Percentiles rank a stretch among this genome's conserved stretches.
Evolutionary conservation across 306 rosid species (phyloP).

Genomic region (Canavalia gladiata): DNA sequence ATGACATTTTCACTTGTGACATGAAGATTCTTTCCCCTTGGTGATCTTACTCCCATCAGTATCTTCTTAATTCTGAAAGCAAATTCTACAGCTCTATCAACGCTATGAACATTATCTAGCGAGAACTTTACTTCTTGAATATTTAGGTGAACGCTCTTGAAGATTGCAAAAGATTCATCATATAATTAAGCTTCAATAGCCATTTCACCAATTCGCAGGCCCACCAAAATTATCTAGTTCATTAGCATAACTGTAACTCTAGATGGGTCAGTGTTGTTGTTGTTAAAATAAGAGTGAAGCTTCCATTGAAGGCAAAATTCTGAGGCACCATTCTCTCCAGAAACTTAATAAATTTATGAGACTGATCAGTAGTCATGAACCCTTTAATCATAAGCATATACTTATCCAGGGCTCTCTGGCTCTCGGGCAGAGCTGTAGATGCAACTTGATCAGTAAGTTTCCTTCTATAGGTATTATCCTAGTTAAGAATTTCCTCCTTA

Average conservation of each 20-base stretch:
- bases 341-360: conserved; percentile 97
- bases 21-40: conserved; percentile 77
- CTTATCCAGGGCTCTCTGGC: conserved; percentile 98
- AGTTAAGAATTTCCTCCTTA: conserved; percentile 80
- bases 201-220: conserved; percentile 90
- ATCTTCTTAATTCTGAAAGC: conserved; percentile 98
- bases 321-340: conserved; percentile 62
- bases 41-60: conserved; percentile 99
- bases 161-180: conserved; percentile 94
- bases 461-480: conserved; percentile 89
- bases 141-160: conserved; percentile 95
- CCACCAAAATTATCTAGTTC: conserved; percentile 49
- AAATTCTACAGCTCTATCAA: conserved; percentile 97
- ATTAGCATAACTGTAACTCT: conserved; percentile 96
- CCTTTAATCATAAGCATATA: conserved; percentile 97
- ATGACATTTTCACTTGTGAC: conserved; percentile 92
- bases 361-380: conserved; percentile 98
- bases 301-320: conserved; percentile 93
- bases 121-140: conserved; percentile 45
- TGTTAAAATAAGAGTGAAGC: conserved; percentile 92
- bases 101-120: conserved; percentile 84
- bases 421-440: conserved; percentile 97
- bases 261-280: conserved; percentile 95
- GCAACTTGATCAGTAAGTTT: conserved; percentile 98
- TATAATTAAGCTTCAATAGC: conserved; percentile 92